Evolutionary conservation across 2,329 filamentous ascomycete genomes (phyloP), one percentile per base, ranked within the genome.

Genomic region (Penicillium polonicum): DNA sequence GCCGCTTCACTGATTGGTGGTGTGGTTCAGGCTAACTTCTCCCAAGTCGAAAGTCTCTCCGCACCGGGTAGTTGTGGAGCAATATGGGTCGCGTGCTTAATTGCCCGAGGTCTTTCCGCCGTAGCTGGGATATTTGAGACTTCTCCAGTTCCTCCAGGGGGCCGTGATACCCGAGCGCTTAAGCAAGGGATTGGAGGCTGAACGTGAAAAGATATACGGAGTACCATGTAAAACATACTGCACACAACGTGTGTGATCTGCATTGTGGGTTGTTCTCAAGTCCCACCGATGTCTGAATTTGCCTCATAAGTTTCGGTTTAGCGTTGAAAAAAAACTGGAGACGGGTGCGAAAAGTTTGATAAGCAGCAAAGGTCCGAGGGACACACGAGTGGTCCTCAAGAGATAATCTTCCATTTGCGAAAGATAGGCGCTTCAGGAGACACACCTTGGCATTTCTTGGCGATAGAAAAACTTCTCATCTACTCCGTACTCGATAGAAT

Each of bases 1-100:
- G 19, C 10, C 10, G 21, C 15, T 27, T 3, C 15, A 29, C 27
- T 57, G 59, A 55, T 61, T 60, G 59, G 50, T 44, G 38, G 13
- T 27, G 29, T 17, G 23, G 38, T n/a, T 42, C 31, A 60, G 25
- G 38, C 48, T 44, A 49, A 52, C 19, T 15, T 12, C 3, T 36
- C 35, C 19, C 27, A 5, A 21, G 13, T 33, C 17, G 25, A 41
- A 41, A 49, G 12, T 52, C 29, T 45, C 50, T 52, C 50, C 50
- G 50, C 50, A 45, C 39, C 38, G 48, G 48, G 48, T 51, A 43
- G 31, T 21, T 10, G 29, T 36, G 29, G 39, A 45, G 21, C n/a
- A 8, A 23, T 8, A 36, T 52, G 41, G 50, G 39, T 52, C 50
- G 49, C 44, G 38, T 52, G 38, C 49, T 44, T 36, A 12, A 51